Evolutionary conservation across 176 grass and related monocot genomes (phyloP).

Genomic region (Melocanna baccifera): DNA sequence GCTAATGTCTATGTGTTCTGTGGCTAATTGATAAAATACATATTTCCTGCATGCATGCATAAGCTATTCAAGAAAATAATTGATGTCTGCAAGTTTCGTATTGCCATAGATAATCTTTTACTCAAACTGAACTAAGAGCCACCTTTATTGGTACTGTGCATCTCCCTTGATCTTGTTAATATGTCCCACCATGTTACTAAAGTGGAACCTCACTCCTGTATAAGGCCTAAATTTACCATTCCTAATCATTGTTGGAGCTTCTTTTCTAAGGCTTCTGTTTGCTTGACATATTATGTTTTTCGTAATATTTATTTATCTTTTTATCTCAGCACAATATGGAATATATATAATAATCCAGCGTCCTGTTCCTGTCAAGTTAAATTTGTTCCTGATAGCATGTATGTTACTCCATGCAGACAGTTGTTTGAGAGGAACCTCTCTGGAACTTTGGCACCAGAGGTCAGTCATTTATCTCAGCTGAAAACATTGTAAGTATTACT

Average conservation of each 20-base stretch:
- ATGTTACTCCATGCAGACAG: conserved; percentile 51
- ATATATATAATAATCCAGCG: conserved; percentile 1
- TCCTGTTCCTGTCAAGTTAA: background rate
- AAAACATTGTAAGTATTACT: conserved; percentile 77
- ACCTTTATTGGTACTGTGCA: background rate
- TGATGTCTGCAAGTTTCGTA: background rate
- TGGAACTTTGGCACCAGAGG: conserved; percentile 75
- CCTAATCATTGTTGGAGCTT: background rate
- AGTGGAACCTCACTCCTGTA: background rate
- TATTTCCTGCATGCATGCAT: background rate
- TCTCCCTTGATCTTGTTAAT: background rate
- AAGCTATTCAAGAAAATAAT: background rate
- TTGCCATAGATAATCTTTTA: background rate
- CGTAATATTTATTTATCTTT: background rate
- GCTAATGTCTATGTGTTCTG: background rate
- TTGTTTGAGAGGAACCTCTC: conserved; percentile 77
- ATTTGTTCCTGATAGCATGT: background rate
- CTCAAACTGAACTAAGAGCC: background rate
- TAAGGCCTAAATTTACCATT: background rate
- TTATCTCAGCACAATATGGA: background rate
- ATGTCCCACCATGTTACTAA: background rate
- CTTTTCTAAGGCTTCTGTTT: background rate
- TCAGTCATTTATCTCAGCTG: conserved; percentile 66
- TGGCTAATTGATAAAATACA: background rate
- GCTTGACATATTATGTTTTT: background rate